Percentiles rank a stretch among this genome's conserved stretches.
phyloP scores from a whole-genome alignment of 495 filamentous ascomycete species.

The Annulohypoxylon moriforme region DNA sequence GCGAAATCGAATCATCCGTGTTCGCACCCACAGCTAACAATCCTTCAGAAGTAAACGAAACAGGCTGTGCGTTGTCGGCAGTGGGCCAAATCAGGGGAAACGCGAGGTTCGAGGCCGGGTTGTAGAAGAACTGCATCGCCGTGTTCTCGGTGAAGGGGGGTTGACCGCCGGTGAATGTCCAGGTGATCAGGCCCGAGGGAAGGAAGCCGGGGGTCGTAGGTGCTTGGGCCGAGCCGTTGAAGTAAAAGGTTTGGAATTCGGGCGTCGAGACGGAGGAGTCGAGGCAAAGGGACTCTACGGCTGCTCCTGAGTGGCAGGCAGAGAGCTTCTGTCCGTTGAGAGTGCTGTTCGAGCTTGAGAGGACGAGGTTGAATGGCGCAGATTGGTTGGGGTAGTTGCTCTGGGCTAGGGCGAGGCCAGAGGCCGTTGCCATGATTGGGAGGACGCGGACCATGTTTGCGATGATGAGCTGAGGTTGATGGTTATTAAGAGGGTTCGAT shows the following conservation, averaged over 20 bases:
- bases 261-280: background rate
- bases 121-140: conserved; percentile 36
- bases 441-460: conserved; percentile 19
- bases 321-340: conserved; percentile 33
- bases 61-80: conserved; percentile 7
- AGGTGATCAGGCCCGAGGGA: conserved; percentile 27
- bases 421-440: conserved; percentile 12
- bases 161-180: conserved; percentile 33
- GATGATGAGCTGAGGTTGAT: background rate
- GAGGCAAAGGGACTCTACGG: conserved; percentile 38
- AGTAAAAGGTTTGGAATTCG: conserved; percentile 39
- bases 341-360: conserved; percentile 33
- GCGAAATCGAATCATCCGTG: conserved; percentile 30
- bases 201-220: conserved; percentile 21
- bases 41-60: conserved; percentile 26
- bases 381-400: conserved; percentile 36
- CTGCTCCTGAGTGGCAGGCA: conserved; percentile 37
- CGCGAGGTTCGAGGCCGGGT: conserved; percentile 37
- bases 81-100: conserved; percentile 37
- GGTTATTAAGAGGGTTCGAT: background rate
- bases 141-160: conserved; percentile 28
- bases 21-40: conserved; percentile 27
- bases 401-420: conserved; percentile 28
- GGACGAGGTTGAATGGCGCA: conserved; percentile 41
- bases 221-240: conserved; percentile 31